Percentiles rank a stretch among this genome's conserved stretches.
Evolutionary conservation across 2,329 filamentous ascomycete species (phyloP).

Genomic region (Ascochyta fabae): DNA sequence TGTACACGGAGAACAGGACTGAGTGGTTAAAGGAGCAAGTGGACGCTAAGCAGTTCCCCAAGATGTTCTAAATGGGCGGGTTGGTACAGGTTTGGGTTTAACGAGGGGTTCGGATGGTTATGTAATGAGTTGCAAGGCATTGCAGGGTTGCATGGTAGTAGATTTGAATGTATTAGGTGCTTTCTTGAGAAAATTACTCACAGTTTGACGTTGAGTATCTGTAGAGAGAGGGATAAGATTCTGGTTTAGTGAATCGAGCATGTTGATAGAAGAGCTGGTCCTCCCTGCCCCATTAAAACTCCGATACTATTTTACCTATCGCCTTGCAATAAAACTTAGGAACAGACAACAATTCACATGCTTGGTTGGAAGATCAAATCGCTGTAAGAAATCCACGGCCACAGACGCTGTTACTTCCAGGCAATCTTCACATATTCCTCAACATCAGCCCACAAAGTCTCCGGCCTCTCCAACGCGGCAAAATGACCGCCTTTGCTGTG

Average conservation of each 20-base stretch:
- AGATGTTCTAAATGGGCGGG: constrained; percentile 2
- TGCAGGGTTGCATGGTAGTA: neutral
- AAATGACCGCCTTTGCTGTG: constrained; percentile 56
- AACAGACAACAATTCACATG: no score
- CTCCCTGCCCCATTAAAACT: no score
- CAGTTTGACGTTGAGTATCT: neutral
- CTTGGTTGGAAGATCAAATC: no score
- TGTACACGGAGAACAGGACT: constrained; percentile 13
- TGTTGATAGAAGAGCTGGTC: no score
- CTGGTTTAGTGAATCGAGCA: no score
- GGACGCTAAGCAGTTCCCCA: constrained; percentile 14
- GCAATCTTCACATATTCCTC: constrained; percentile 52
- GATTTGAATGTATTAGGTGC: no score
- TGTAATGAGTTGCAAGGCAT: neutral
- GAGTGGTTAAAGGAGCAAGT: constrained; percentile 15
- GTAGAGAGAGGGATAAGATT: no score
- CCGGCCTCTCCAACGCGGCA: constrained; percentile 56
- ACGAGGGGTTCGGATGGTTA: neutral
- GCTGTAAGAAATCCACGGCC: neutral
- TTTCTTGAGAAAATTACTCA: neutral
- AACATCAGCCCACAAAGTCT: constrained; percentile 52
- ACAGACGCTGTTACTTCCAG: constrained; percentile 27
- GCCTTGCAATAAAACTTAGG: no score
- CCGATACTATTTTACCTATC: no score
- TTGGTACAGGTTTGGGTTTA: neutral